phyloP scores from a whole-genome alignment of 768 basidiomycete species.

The Rhizopogon vinicolor region DNA sequence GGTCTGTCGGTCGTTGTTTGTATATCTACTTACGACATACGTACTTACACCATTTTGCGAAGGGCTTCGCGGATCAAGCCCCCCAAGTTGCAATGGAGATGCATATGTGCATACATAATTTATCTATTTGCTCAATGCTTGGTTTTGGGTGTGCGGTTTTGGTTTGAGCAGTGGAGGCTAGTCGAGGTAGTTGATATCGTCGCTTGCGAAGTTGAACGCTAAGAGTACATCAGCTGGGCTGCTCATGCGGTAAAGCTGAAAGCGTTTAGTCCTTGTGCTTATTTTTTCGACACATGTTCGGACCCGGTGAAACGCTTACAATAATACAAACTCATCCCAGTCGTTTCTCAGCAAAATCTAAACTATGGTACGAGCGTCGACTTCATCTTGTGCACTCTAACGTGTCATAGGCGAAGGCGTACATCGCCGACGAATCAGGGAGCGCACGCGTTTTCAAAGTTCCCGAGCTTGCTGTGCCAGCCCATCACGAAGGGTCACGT shows the following conservation, averaged over 20 bases:
- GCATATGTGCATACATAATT: background rate
- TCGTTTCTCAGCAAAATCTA: too few species aligned
- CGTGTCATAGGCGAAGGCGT: background rate
- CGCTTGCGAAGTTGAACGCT: too few species aligned
- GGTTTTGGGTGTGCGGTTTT: background rate
- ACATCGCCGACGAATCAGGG: background rate
- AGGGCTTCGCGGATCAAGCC: constrained; percentile 48
- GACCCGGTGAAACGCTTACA: too few species aligned
- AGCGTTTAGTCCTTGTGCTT: too few species aligned
- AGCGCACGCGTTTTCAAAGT: background rate
- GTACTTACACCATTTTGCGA: constrained; percentile 32
- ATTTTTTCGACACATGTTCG: too few species aligned
- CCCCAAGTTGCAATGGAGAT: constrained; percentile 25
- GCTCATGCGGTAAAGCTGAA: too few species aligned
- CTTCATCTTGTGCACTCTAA: background rate
- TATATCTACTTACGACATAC: background rate
- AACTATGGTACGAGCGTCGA: too few species aligned
- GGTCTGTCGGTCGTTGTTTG: background rate
- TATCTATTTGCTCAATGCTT: background rate
- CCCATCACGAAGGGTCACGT: background rate
- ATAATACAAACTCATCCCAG: too few species aligned
- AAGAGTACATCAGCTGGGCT: too few species aligned
- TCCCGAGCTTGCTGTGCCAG: background rate
- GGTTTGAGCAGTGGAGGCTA: background rate
- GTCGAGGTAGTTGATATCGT: too few species aligned